Conservation (phyloP, 2,329 filamentous ascomycete species). For the Fusarium longipes region DNA sequence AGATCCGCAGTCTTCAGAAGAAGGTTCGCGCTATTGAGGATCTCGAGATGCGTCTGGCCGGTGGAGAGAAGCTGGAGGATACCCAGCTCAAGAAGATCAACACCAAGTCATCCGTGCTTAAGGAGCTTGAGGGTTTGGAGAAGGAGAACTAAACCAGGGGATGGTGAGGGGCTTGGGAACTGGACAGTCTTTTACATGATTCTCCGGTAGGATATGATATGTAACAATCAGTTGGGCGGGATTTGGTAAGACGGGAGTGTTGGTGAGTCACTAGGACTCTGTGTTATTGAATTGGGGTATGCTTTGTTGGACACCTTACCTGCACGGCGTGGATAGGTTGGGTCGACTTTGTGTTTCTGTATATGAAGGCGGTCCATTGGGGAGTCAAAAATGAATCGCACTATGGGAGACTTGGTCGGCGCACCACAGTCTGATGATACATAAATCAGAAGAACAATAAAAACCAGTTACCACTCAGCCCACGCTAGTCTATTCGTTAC, state of each 20-base stretch:
- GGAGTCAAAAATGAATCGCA: slow-evolving; percentile 36
- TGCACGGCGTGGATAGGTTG: slow-evolving; percentile 29
- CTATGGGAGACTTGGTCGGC: slow-evolving; percentile 26
- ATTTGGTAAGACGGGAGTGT: slow-evolving; percentile 25
- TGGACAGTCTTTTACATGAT: slow-evolving; percentile 8
- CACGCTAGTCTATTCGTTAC: not conserved
- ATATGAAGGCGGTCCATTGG: slow-evolving; percentile 12
- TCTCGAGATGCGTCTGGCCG: slow-evolving; percentile 93
- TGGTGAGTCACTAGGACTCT: slow-evolving; percentile 19
- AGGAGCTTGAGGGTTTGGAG: slow-evolving; percentile 77
- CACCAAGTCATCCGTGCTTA: slow-evolving; percentile 85
- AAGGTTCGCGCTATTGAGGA: slow-evolving; percentile 98
- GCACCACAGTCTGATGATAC: slow-evolving; percentile 26
- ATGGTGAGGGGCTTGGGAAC: not conserved
- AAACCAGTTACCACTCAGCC: slow-evolving; percentile 8
- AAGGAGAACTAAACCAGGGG: slow-evolving; percentile 42
- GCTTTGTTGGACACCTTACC: slow-evolving; percentile 39
- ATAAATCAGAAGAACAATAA: slow-evolving; percentile 25
- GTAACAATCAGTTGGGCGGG: slow-evolving; percentile 7
- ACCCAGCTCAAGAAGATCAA: slow-evolving; percentile 99
- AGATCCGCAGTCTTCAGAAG: slow-evolving; percentile 91
- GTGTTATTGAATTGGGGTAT: slow-evolving; percentile 25
- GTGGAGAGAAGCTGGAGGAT: slow-evolving; percentile 96
- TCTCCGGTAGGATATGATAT: slow-evolving; percentile 13
- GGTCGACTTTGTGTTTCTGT: slow-evolving; percentile 23